These are phyloP conservation scores for Suzukiozyma palmioleophila DNA, from an alignment of 1,139 yeast genomes.

Conservation along the genomic window DNA sequence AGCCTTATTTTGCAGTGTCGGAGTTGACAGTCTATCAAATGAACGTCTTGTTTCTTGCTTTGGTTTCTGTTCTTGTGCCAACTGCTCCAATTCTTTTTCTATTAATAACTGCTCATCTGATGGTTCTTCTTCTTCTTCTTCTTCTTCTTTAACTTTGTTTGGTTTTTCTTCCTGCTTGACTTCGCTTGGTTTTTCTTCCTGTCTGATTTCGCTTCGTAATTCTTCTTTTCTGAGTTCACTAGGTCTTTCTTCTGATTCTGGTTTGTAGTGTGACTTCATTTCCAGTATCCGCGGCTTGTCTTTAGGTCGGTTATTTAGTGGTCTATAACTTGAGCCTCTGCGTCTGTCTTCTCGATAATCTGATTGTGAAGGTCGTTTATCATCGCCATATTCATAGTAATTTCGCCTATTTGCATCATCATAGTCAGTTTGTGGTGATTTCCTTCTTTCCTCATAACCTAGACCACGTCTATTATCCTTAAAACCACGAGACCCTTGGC, in stretches of 20 bases:
- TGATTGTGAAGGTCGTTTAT: constrained; percentile 1
- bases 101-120: constrained; percentile 1
- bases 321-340: background rate
- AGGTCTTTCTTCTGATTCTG: constrained; percentile 1
- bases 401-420: background rate
- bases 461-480: background rate
- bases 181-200: constrained; percentile 1
- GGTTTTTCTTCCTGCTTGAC: background rate
- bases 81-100: constrained; percentile 1
- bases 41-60: no score
- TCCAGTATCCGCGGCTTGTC: background rate
- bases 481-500: background rate
- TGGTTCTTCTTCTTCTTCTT: background rate
- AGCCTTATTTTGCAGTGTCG: no score
- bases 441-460: background rate
- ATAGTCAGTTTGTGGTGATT: background rate
- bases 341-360: constrained; percentile 5
- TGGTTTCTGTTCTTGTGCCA: background rate
- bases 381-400: background rate
- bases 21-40: no score
- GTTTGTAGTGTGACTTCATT: background rate
- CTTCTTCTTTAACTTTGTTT: background rate
- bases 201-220: background rate
- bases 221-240: background rate
- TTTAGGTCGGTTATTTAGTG: background rate